Base-by-base conservation (phyloP, 2,329 filamentous ascomycete species). In the Claviceps spartinae region DNA sequence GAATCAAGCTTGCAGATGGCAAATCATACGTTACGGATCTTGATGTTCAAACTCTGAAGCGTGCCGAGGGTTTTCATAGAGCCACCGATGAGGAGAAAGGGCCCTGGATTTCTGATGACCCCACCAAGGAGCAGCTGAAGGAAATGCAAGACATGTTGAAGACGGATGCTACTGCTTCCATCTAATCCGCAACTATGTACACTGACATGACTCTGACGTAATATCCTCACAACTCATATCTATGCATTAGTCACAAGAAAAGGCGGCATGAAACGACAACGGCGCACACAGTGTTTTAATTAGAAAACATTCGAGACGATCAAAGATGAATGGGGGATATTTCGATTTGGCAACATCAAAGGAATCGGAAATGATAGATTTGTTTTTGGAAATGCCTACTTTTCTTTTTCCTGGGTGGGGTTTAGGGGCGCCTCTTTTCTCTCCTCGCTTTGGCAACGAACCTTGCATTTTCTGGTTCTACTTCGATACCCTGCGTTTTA, bases 11-110 rank as follows among this genome's bases (percentile, higher is more conserved):
- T 18, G 79, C 79, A 24, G 85, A 88, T 63, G 80, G 80, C 62
- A 82, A 85, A 62, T 77, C 80, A 1, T 97, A 95, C 65, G 83
- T 96, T 41, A 97, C 91, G 6, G 93, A 97, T 63, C 76, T 98
- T 45, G 93, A 97, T 63, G 81, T 96, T 49, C 85, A 93, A 72
- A 96, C 90, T 2, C 68, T 97, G 64, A 85, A 86, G 67, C 81
- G 91, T 36, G 88, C 90, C n/a, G 81, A 94, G 59, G 91, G 85
- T 30, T 83, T 97, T 63, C 82, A 83, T 59, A 76, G 76, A 55
- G 85, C 89, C 5, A 91, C 85, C 0, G 82, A 86, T 1, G 88
- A 91, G 59, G 90, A 96, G 74, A 90, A 88, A 67, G 91, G 90
- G 1, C 78, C 82, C 7, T 95, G 88, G 87, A 69, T 89, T 52